Evolutionary conservation across 78 protist species (phyloP).

Genomic region (Dictyostelium brefeldianum): DNA sequence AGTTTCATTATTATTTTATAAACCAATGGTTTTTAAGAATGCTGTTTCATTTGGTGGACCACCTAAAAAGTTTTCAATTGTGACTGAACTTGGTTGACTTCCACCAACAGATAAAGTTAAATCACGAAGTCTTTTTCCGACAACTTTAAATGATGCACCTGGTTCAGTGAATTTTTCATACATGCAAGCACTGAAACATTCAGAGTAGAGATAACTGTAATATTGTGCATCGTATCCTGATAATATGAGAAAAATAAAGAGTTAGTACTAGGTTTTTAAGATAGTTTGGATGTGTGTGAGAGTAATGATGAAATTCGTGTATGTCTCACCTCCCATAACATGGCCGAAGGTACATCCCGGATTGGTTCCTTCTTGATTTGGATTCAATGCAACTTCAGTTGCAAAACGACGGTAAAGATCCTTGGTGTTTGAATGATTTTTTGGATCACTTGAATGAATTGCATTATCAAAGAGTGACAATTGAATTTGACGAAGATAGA

Average conservation of each 20-base stretch:
- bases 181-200: constrained; percentile 77
- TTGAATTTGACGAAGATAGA: constrained; percentile 45
- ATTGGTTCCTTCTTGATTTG: constrained; percentile 64
- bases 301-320: too few relatives aligned
- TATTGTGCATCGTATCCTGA: constrained; percentile 91
- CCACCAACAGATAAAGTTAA: constrained; percentile 82
- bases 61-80: constrained; percentile 84
- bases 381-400: constrained; percentile 10
- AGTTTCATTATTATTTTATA: background rate
- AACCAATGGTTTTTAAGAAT: constrained; percentile 83
- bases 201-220: constrained; percentile 89
- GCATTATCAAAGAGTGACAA: constrained; percentile 39
- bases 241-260: constrained; percentile 43
- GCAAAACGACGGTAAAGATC: background rate
- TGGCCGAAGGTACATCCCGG: constrained; percentile 82
- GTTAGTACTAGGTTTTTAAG: too few relatives aligned
- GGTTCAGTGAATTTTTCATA: constrained; percentile 43
- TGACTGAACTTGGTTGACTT: constrained; percentile 43
- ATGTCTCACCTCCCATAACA: too few relatives aligned
- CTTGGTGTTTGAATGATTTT: background rate
- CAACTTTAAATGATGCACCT: constrained; percentile 70
- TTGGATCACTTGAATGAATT: constrained; percentile 11
- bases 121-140: constrained; percentile 67
- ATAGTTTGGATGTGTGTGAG: too few relatives aligned
- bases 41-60: constrained; percentile 76